These are phyloP conservation scores for Penicillium sp. DNA, from an alignment of 2,329 filamentous ascomycete genomes.

Conservation along the genomic window DNA sequence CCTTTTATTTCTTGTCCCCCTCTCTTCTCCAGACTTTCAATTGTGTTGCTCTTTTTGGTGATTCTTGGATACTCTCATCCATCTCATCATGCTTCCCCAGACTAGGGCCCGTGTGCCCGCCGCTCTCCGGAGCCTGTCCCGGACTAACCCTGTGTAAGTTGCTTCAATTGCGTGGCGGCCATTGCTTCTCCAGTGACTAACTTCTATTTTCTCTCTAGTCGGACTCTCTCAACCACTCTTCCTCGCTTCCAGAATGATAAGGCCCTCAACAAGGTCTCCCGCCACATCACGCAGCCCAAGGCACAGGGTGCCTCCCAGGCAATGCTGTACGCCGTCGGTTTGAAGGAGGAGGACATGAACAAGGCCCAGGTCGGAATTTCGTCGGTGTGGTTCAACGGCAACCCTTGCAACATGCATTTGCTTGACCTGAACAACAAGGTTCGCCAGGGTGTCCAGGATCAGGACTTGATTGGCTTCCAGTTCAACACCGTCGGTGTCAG, in stretches of 20 bases:
- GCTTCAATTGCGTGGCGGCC: neutral
- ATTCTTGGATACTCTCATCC: conserved; percentile 7
- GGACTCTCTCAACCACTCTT: conserved; percentile 38
- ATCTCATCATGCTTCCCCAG: conserved; percentile 18
- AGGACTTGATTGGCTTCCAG: conserved; percentile 82
- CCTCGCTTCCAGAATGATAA: conserved; percentile 41
- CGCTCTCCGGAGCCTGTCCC: conserved; percentile 21
- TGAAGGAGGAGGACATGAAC: conserved; percentile 77
- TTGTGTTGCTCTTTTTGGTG: conserved; percentile 7
- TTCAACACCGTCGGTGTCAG: conserved; percentile 99
- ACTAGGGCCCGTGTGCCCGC: conserved; percentile 22
- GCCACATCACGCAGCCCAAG: conserved; percentile 86
- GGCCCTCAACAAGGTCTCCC: conserved; percentile 71
- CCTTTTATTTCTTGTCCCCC: conserved; percentile 16
- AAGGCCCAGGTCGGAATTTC: conserved; percentile 97
- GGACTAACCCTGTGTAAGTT: conserved; percentile 16
- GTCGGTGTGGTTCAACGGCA: conserved; percentile 95
- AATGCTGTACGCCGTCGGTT: conserved; percentile 93
- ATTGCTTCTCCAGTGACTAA: conserved; percentile 2
- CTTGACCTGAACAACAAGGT: conserved; percentile 77
- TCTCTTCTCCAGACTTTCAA: conserved; percentile 11
- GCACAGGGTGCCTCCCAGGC: conserved; percentile 97
- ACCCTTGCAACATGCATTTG: conserved; percentile 98
- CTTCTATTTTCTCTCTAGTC: conserved; percentile 19
- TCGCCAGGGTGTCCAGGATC: conserved; percentile 61